These are phyloP conservation scores for Thermothielavioides terrestris DNA, from an alignment of 495 filamentous ascomycete genomes.

Conservation along the genomic window DNA sequence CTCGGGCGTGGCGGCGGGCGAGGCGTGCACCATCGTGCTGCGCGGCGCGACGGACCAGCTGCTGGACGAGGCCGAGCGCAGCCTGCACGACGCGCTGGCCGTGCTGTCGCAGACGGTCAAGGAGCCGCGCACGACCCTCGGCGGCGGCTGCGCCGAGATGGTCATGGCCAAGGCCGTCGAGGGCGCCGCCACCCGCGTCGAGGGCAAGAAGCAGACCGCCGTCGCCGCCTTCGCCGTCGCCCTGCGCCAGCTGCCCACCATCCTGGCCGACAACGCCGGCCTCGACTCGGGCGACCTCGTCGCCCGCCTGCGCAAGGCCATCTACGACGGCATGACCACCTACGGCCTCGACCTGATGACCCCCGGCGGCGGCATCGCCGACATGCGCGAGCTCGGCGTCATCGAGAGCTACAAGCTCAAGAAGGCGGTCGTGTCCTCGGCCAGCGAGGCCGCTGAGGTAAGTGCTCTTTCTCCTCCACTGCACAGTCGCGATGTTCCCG, in stretches of 20 bases:
- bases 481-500: not conserved
- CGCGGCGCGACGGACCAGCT: slow-evolving; percentile 94
- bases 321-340: slow-evolving; percentile 86
- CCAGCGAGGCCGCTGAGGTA: slow-evolving; percentile 94
- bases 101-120: slow-evolving; percentile 95
- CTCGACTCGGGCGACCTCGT: slow-evolving; percentile 92
- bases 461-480: slow-evolving; percentile 19
- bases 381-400: slow-evolving; percentile 93
- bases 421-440: slow-evolving; percentile 88
- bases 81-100: slow-evolving; percentile 89
- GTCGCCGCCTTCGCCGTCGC: slow-evolving; percentile 85
- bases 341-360: slow-evolving; percentile 84
- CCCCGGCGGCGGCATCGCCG: slow-evolving; percentile 85
- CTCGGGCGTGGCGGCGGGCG: slow-evolving; percentile 87
- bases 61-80: slow-evolving; percentile 92
- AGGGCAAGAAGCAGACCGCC: slow-evolving; percentile 92
- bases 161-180: slow-evolving; percentile 97
- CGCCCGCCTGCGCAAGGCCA: slow-evolving; percentile 79
- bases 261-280: slow-evolving; percentile 94
- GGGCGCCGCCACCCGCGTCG: slow-evolving; percentile 83
- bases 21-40: slow-evolving; percentile 94
- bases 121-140: slow-evolving; percentile 88
- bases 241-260: slow-evolving; percentile 87
- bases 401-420: slow-evolving; percentile 99
- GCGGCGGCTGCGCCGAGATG: slow-evolving; percentile 97